These are phyloP conservation scores for Passalora sequoiae DNA, from an alignment of 2,329 filamentous ascomycete genomes.

Conservation along the genomic window DNA sequence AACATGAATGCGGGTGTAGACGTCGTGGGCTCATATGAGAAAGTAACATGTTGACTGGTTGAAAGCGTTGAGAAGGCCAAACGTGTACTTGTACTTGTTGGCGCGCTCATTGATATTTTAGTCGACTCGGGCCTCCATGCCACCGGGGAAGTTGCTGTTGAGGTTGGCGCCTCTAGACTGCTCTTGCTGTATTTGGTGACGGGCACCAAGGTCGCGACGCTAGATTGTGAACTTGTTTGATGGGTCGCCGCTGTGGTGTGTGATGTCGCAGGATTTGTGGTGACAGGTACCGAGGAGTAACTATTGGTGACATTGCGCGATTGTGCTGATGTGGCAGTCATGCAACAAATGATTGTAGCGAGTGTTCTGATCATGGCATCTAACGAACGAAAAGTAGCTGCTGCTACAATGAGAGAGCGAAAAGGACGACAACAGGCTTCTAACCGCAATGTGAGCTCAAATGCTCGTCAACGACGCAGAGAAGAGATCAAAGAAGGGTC, in stretches of 20 bases:
- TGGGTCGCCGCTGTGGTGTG: background rate
- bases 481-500: background rate
- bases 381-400: slow-evolving; percentile 18
- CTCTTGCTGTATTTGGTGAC: slow-evolving; percentile 6
- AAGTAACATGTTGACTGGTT: background rate
- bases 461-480: background rate
- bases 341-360: slow-evolving; percentile 9
- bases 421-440: background rate
- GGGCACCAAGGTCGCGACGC: slow-evolving; percentile 3
- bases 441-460: background rate
- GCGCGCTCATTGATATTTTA: background rate
- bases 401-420: background rate
- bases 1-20: slow-evolving; percentile 2
- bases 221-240: background rate
- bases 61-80: background rate
- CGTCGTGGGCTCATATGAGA: background rate
- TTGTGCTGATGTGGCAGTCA: slow-evolving; percentile 12
- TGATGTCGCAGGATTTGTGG: background rate
- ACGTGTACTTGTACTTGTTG: background rate
- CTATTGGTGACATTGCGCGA: background rate
- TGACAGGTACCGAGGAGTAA: background rate
- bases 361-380: slow-evolving; percentile 14
- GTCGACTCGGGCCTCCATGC: background rate
- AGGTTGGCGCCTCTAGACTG: slow-evolving; percentile 5
- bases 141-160: background rate